Conservation (phyloP, 139 green algal species). For the Closterium sp. region DNA sequence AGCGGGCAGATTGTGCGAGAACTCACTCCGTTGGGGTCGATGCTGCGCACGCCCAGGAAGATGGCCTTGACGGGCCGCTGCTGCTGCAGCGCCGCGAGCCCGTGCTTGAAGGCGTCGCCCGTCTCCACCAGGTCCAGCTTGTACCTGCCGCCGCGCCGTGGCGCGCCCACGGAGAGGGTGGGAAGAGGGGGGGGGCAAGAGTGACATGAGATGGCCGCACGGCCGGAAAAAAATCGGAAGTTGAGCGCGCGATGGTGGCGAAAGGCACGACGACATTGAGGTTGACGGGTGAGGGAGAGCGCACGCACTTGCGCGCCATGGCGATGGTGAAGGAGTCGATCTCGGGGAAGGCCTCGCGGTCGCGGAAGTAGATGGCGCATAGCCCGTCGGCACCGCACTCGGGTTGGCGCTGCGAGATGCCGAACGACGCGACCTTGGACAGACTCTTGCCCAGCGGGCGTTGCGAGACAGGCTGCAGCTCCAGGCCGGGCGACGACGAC, state of each 20-base stretch:
- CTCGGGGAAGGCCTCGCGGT: constrained; percentile 24
- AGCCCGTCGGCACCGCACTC: constrained; percentile 12
- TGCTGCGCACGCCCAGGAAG: constrained; percentile 25
- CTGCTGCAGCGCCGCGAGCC: constrained; percentile 10
- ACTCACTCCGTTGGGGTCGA: constrained; percentile 37
- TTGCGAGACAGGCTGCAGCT: background rate
- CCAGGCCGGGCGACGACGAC: background rate
- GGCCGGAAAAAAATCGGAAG: too few species aligned
- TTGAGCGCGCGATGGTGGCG: background rate
- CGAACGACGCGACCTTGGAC: constrained; percentile 11
- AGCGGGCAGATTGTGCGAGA: background rate
- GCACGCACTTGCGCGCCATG: constrained; percentile 16
- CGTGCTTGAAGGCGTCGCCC: constrained; percentile 1
- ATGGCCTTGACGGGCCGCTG: constrained; percentile 27
- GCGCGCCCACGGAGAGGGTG: background rate
- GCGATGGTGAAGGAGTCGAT: constrained; percentile 39
- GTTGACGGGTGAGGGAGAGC: background rate
- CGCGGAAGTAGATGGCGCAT: constrained; percentile 42
- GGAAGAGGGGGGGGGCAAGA: constrained; percentile 16
- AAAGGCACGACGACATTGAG: background rate
- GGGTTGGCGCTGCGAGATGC: background rate
- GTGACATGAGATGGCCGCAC: too few species aligned
- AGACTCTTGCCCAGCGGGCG: background rate
- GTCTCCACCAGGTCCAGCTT: constrained; percentile 20
- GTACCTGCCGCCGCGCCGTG: constrained; percentile 8